Evolutionary conservation across 2,329 filamentous ascomycete species (phyloP), one percentile per base, ranked within the genome.

Genomic region (Colletotrichum cuscutae): DNA sequence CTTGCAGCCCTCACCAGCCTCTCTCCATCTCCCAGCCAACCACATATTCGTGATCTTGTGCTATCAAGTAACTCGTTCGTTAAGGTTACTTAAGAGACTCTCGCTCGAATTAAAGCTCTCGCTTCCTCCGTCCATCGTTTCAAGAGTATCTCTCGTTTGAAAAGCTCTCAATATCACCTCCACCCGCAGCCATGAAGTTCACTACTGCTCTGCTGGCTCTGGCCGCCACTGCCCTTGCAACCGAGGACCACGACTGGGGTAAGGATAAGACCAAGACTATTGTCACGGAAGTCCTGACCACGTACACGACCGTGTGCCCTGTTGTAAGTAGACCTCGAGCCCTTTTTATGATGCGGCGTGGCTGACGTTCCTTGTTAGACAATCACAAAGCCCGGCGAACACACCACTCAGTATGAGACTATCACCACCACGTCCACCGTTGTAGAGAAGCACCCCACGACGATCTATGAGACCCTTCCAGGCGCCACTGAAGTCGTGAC

Each of bases 401-500:
- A 75, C 24, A 76, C 75, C 37, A 76, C 75, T 0, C 65, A 77
- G 22, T 73, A 73, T 68, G 75, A 72, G 24, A 78, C 77, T 7
- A 77, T 79, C 59, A 80, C 77, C 1, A 77, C 76, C 5, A 79
- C 78, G 28, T 77, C 76, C n/a, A 77, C 78, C 1, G 57, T 83
- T 15, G 76, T 79, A 57, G 78, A 79, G n/a, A 77, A 79, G 12
- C 77, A 80, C 32, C 76, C 81, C 35, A 78, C 80, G 52, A 81
- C 81, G 28, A 71, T 80, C 66, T 78, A 81, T 74, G 78, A 82
- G 74, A 82, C 82, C 4, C 77, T 83, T 26, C 76, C 76, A 0
- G 78, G 77, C 7, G 82, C 83, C 22, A 72, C 71, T 4, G 56
- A 70, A 12, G 78, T 79, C 22, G 81, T 82, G 8, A 86, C 83